Evolutionary conservation across 2,329 filamentous ascomycete species (phyloP).

Genomic region (Fusarium haematococcum): DNA sequence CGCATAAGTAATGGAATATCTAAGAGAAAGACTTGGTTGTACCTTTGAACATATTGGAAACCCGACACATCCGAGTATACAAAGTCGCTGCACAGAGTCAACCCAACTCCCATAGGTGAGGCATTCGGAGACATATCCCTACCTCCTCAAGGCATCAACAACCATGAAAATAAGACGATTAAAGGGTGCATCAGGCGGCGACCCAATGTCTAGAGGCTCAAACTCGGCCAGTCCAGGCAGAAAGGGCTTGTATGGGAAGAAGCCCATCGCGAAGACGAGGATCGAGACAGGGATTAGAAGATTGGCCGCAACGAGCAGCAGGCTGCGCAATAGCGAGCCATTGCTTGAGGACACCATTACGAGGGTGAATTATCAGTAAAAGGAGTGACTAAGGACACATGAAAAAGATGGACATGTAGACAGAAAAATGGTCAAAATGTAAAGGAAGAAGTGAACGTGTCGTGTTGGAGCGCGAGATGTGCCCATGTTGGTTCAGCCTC

Average conservation of each 20-base stretch:
- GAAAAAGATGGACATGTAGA: slow-evolving; percentile 6
- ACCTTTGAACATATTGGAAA: slow-evolving; percentile 92
- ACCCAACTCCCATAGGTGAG: slow-evolving; percentile 31
- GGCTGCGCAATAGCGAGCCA: slow-evolving; percentile 47
- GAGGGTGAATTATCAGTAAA: slow-evolving; percentile 13
- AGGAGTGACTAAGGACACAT: slow-evolving; percentile 24
- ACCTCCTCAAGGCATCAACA: slow-evolving; percentile 93
- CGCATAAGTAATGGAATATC: slow-evolving; percentile 12
- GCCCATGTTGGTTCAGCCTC: slow-evolving; percentile 36
- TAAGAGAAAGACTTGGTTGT: slow-evolving; percentile 34
- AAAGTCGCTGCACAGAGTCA: slow-evolving; percentile 76
- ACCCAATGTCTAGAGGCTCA: slow-evolving; percentile 65
- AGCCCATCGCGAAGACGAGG: slow-evolving; percentile 84
- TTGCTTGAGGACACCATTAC: slow-evolving; percentile 43
- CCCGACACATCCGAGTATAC: slow-evolving; percentile 85
- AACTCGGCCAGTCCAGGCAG: slow-evolving; percentile 84
- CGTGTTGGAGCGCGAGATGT: slow-evolving; percentile 35
- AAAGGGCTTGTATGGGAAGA: slow-evolving; percentile 98
- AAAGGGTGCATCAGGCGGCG: slow-evolving; percentile 77
- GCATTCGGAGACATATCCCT: slow-evolving; percentile 32
- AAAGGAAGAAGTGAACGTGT: slow-evolving; percentile 42
- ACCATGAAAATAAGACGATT: slow-evolving; percentile 97
- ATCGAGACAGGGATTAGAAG: slow-evolving; percentile 81
- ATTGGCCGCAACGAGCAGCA: slow-evolving; percentile 76
- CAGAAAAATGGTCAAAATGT: slow-evolving; percentile 18